Conservation (phyloP, 1,284 basidiomycete genomes). For the Termitomyces sp. region DNA sequence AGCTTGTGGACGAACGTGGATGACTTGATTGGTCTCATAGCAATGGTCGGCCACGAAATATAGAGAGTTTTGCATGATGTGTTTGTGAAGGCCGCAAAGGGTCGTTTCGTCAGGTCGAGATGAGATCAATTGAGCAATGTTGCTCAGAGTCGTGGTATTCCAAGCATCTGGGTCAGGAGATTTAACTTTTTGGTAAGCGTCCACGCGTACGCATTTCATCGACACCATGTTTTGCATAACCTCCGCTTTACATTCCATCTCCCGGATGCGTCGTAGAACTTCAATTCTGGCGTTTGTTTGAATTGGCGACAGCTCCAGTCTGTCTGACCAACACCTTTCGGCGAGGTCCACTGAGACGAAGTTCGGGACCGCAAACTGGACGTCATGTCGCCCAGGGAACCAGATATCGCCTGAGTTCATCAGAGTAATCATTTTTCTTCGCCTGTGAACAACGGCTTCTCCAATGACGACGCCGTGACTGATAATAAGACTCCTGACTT, state of each 20-base stretch:
- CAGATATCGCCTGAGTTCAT: conserved; percentile 48
- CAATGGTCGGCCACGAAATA: conserved; percentile 61
- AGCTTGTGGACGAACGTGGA: conserved; percentile 64
- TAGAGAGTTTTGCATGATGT: conserved; percentile 61
- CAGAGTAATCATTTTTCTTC: conserved; percentile 36
- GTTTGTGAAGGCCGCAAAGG: conserved; percentile 67
- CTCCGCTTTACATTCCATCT: conserved; percentile 42
- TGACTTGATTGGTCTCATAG: conserved; percentile 56
- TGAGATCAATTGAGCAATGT: conserved; percentile 45
- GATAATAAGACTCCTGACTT: conserved; percentile 37
- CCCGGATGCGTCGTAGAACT: conserved; percentile 48
- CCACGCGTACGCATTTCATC: conserved; percentile 16
- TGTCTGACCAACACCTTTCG: conserved; percentile 41
- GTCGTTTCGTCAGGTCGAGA: conserved; percentile 30
- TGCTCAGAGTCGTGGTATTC: conserved; percentile 41
- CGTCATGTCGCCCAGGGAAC: conserved; percentile 40
- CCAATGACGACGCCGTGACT: conserved; percentile 47
- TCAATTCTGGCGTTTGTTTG: conserved; percentile 54
- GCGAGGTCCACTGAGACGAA: conserved; percentile 44
- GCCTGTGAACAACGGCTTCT: conserved; percentile 28
- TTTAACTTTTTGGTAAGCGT: conserved; percentile 43
- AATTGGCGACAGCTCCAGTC: conserved; percentile 18
- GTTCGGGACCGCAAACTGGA: conserved; percentile 53
- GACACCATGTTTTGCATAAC: conserved; percentile 31
- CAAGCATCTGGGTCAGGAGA: conserved; percentile 46